Percentiles rank a stretch among this genome's conserved stretches.
Conservation (phyloP, 345 rosid species). For the Moricandia arvensis region DNA sequence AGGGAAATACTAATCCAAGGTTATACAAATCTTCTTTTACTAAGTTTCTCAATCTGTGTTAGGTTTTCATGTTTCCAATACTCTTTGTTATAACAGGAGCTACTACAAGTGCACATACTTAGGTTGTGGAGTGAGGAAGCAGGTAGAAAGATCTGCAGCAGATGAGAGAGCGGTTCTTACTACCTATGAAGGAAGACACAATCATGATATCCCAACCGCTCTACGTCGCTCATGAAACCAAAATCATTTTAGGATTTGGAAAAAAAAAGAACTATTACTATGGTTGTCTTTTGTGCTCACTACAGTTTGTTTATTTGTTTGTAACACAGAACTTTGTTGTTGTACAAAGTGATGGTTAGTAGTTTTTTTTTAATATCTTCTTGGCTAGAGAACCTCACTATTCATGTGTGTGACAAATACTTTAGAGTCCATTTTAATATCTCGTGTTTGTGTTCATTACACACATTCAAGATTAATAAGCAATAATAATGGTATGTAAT, state of each 20-base stretch:
- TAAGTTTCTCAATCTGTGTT: slow-evolving; percentile 1
- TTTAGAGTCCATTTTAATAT: slow-evolving; percentile 10
- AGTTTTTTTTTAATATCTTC: neutral
- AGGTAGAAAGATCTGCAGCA: slow-evolving; percentile 90
- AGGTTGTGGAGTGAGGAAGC: slow-evolving; percentile 89
- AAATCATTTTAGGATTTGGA: slow-evolving; percentile 30
- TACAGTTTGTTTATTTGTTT: slow-evolving; percentile 9
- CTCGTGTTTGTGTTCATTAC: slow-evolving; percentile 10
- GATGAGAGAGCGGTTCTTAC: slow-evolving; percentile 91
- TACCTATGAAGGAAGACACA: slow-evolving; percentile 98
- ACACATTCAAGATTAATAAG: slow-evolving; percentile 17
- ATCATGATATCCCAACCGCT: slow-evolving; percentile 73
- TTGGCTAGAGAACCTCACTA: slow-evolving; percentile 18
- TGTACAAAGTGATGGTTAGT: slow-evolving; percentile 14
- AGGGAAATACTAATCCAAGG: slow-evolving; percentile 98
- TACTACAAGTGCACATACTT: slow-evolving; percentile 88
- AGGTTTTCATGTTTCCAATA: neutral
- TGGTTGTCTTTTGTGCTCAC: slow-evolving; percentile 22
- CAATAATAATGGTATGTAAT: neutral
- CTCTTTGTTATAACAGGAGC: slow-evolving; percentile 52
- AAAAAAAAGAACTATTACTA: neutral
- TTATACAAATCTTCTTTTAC: slow-evolving; percentile 13
- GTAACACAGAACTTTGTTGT: slow-evolving; percentile 18
- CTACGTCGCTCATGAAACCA: slow-evolving; percentile 62
- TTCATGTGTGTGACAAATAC: slow-evolving; percentile 10